Conservation (phyloP, 1,284 basidiomycete species). For the Bjerkandera adusta region DNA sequence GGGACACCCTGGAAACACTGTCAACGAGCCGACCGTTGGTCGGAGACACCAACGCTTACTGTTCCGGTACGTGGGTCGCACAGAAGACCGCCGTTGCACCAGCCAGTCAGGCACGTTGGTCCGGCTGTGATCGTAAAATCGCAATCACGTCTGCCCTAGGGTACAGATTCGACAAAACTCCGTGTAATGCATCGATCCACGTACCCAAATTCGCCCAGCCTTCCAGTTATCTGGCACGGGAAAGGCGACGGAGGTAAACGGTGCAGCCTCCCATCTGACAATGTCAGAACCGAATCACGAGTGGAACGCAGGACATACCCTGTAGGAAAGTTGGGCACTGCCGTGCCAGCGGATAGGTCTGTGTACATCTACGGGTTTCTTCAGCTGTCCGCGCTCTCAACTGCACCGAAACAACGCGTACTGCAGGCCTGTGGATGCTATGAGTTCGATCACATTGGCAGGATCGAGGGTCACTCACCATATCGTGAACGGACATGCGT, state of each 20-base stretch:
- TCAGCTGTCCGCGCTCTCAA: not conserved
- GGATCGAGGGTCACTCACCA: conserved; percentile 31
- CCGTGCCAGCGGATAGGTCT: conserved; percentile 22
- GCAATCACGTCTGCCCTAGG: conserved; percentile 35
- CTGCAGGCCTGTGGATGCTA: conserved; percentile 29
- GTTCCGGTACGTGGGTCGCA: conserved; percentile 37
- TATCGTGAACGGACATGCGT: conserved; percentile 34
- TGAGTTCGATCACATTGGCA: not conserved
- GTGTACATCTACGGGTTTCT: conserved; percentile 24
- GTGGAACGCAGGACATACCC: conserved; percentile 17
- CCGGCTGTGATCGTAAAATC: conserved; percentile 39
- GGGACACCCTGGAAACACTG: conserved; percentile 32
- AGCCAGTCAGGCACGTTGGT: conserved; percentile 40
- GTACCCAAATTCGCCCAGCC: conserved; percentile 38
- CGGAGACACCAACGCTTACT: conserved; percentile 19
- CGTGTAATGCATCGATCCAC: not conserved
- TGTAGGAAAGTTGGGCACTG: conserved; percentile 25
- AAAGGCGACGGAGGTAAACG: conserved; percentile 30
- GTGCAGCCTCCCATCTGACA: conserved; percentile 32
- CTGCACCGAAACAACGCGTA: conserved; percentile 17
- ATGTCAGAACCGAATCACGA: too few species aligned
- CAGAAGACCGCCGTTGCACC: conserved; percentile 45
- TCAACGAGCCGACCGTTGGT: not conserved
- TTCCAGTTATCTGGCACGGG: conserved; percentile 37
- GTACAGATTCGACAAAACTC: too few species aligned